A percentile compares a stretch with the other conserved stretches of the same genome.
These are phyloP conservation scores for Prunus armeniaca DNA, from an alignment of 306 rosid genomes.

Conservation along the genomic window DNA sequence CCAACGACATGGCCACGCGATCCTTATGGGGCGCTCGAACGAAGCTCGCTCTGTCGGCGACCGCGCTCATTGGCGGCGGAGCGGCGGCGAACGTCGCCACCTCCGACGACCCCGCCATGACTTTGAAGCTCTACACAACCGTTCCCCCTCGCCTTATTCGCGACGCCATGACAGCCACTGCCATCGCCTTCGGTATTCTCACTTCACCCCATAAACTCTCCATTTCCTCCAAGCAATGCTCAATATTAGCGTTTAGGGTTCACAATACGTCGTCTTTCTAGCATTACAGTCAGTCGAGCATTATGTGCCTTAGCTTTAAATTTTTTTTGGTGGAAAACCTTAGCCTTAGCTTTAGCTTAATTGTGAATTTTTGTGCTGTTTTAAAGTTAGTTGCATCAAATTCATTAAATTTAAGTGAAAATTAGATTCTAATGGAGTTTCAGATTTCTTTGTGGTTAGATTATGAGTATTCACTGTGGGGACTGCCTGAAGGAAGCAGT, in stretches of 20 bases:
- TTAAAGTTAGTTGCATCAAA: background rate
- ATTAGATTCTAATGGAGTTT: constrained; percentile 1
- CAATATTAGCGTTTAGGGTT: background rate
- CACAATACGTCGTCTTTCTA: background rate
- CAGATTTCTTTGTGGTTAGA: constrained; percentile 41
- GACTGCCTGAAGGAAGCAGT: constrained; percentile 67
- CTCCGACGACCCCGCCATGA: constrained; percentile 72
- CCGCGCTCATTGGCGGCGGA: constrained; percentile 62
- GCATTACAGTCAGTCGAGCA: background rate
- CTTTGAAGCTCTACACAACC: constrained; percentile 66
- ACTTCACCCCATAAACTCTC: background rate
- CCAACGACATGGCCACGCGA: constrained; percentile 49
- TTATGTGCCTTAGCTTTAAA: no score
- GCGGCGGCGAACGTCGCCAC: constrained; percentile 62
- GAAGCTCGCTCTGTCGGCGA: constrained; percentile 47
- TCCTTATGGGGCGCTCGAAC: constrained; percentile 74
- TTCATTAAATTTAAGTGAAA: background rate
- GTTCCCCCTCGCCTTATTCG: constrained; percentile 79
- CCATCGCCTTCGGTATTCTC: constrained; percentile 68
- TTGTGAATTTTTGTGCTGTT: background rate
- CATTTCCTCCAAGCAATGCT: background rate
- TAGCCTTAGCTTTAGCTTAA: background rate
- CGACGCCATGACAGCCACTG: constrained; percentile 65
- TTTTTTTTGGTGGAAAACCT: no score
- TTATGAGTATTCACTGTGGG: constrained; percentile 80